Conservation (phyloP, 176 grass and related monocot species). For the Eleusine indica region DNA sequence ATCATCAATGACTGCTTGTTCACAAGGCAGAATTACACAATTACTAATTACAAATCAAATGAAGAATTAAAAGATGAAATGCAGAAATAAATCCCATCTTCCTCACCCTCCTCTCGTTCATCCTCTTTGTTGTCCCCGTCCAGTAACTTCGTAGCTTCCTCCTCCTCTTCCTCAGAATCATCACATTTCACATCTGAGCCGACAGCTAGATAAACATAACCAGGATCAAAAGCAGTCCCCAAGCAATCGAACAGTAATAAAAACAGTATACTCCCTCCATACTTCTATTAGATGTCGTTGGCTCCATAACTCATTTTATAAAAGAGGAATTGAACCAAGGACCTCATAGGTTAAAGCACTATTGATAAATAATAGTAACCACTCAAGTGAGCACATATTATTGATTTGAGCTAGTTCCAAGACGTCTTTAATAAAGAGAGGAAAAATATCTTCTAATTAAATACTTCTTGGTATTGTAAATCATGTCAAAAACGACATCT, state of each 20-base stretch:
- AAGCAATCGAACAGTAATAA: conserved; percentile 4
- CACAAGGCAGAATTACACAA: not conserved
- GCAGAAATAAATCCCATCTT: conserved; percentile 35
- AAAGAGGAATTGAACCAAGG: no score
- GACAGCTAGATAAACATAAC: conserved; percentile 6
- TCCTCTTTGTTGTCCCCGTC: conserved; percentile 28
- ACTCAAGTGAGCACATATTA: no score
- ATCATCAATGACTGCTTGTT: not conserved
- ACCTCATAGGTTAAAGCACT: no score
- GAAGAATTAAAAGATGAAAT: not conserved
- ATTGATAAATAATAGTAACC: no score
- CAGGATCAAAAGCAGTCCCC: not conserved
- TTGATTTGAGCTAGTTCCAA: no score
- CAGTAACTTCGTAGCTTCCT: conserved; percentile 19
- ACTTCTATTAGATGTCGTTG: no score
- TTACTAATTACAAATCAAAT: not conserved
- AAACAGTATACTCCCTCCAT: not conserved
- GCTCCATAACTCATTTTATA: no score
- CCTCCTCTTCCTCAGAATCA: conserved; percentile 19
- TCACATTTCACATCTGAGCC: conserved; percentile 36
- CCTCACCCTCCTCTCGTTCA: conserved; percentile 36
- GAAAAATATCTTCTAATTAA: no score
- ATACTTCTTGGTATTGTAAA: no score
- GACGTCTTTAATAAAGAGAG: no score
- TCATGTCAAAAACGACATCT: no score